Base-by-base conservation (phyloP, 2,329 filamentous ascomycete genomes). In the Aphanocladium album region DNA sequence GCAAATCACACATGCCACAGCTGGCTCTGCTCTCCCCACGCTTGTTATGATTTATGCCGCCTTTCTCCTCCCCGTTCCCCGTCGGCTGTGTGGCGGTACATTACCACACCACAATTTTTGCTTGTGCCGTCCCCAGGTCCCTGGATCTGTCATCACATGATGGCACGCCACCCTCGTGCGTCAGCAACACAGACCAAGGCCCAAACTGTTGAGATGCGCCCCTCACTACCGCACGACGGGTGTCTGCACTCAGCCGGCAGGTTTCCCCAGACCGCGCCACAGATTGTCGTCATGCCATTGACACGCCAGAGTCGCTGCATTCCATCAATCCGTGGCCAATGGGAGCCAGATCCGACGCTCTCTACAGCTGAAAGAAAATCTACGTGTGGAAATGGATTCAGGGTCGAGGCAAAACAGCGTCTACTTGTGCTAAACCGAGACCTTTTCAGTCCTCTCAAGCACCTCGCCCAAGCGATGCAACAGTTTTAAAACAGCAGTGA, bases 101-200 rank as follows among this genome's bases (percentile, higher is more conserved):
- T 19, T 19, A 33, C 45, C 35, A 19, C 17, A 57, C 46, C 52
- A 3, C 12, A 2, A 16, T 23, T 27, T 12, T 17, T 46, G 30
- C n/a, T 30, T 30, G 30, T 9, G 30, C 30, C 35, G 19, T 41
- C 17, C 39, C 5, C 19, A 23, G 52, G 54, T 54, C 49, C 57
- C 49, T 60, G 41, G 25, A 59, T 46, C 41, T 37, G 8, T 49
- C 30, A 60, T 60, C 57, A 60, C 49, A 60, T 60, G 55, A 50
- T 57, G 56, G 23, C 43, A 53, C 60, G 62, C 60, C 62, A 59
- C 62, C 53, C 46, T 60, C 57, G 52, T 64, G 53, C 47, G 52
- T 50, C 47, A 39, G 45, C 45, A 41, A 12, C 27, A 21, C 43
- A 47, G 35, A 9, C 30, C 46, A 60, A 41, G 41, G 17, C 35